Evolutionary conservation across 2,329 filamentous ascomycete species (phyloP).

Genomic region (Rosellinia necatrix): DNA sequence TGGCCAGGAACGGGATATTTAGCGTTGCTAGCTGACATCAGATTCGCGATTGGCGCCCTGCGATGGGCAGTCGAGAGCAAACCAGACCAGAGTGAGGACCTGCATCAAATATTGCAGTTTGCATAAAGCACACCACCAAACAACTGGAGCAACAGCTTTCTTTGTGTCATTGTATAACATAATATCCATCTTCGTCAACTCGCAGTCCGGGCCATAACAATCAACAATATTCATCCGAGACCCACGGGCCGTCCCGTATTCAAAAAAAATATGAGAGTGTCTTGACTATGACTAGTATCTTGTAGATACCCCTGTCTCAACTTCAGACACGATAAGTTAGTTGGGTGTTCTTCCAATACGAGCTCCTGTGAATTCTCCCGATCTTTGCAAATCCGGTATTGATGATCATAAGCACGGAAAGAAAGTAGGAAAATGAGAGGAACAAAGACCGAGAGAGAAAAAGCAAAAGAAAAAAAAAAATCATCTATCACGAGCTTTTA

Average conservation of each 20-base stretch:
- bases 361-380: slow-evolving; percentile 11
- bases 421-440: too few species aligned
- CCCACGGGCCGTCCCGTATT: slow-evolving; percentile 21
- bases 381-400: not conserved
- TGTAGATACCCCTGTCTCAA: slow-evolving; percentile 6
- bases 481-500: not conserved
- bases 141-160: not conserved
- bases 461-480: not conserved
- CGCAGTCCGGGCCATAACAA: not conserved
- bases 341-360: slow-evolving; percentile 9
- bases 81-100: not conserved
- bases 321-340: not conserved
- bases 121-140: not conserved
- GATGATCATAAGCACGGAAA: slow-evolving; percentile 3
- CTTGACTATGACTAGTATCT: slow-evolving; percentile 5
- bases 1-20: slow-evolving; percentile 5
- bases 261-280: too few species aligned
- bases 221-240: slow-evolving; percentile 20
- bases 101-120: slow-evolving; percentile 7
- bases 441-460: too few species aligned
- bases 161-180: not conserved
- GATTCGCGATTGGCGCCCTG: slow-evolving; percentile 7
- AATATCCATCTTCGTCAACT: not conserved
- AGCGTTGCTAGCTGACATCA: slow-evolving; percentile 15
- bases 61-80: not conserved